phyloP scores from a whole-genome alignment of 179 eudicot species.

The Actinidia arguta region DNA sequence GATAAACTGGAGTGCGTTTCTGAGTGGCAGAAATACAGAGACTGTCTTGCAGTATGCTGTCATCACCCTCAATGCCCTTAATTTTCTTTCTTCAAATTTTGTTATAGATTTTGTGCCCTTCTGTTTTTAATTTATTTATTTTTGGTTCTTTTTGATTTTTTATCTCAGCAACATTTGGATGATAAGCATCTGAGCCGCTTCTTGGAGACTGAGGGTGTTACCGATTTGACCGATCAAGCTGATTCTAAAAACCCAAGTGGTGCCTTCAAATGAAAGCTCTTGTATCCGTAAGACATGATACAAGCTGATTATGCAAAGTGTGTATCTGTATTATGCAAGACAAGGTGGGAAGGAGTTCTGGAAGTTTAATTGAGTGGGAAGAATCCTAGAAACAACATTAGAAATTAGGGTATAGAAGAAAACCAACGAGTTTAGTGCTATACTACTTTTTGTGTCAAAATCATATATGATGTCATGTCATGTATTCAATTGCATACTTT shows the following conservation, averaged over 20 bases:
- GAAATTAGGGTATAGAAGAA: too few relatives aligned
- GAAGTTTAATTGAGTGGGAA: not conserved
- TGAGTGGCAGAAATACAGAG: constrained; percentile 92
- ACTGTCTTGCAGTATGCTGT: constrained; percentile 76
- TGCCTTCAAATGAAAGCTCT: constrained; percentile 40
- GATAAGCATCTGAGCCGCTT: constrained; percentile 88
- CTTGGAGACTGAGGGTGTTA: constrained; percentile 75
- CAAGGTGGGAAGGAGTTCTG: constrained; percentile 7
- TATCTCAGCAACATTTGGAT: constrained; percentile 83
- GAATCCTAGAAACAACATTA: too few relatives aligned
- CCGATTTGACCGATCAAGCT: constrained; percentile 33
- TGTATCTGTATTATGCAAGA: not conserved
- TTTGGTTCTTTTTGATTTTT: constrained; percentile 1
- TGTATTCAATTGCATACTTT: too few relatives aligned
- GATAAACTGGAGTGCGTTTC: constrained; percentile 76
- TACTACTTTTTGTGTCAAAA: too few relatives aligned
- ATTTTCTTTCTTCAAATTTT: not conserved
- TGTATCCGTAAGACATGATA: not conserved
- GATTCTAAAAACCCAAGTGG: constrained; percentile 38
- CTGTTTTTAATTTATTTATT: too few relatives aligned
- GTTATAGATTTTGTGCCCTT: not conserved
- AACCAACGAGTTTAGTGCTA: too few relatives aligned
- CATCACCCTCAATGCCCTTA: not conserved
- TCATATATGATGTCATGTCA: too few relatives aligned
- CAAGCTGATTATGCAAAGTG: not conserved